Base-by-base conservation (phyloP, 2,329 filamentous ascomycete species). In the Ophiocordyceps robertsii region DNA sequence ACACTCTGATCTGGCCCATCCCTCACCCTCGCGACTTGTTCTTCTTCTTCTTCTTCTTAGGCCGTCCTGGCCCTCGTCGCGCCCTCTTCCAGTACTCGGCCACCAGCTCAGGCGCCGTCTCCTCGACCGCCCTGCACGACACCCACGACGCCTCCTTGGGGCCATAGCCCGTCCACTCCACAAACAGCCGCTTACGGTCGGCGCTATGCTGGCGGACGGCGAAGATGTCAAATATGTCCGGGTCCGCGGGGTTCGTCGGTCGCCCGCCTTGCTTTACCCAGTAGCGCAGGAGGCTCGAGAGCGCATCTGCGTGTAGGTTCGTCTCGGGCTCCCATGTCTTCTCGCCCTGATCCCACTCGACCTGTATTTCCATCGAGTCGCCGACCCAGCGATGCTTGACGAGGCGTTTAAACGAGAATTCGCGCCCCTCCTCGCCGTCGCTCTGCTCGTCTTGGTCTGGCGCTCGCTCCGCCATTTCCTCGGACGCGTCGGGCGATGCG, bases 151-250 rank as follows among this genome's bases (percentile, higher is more conserved):
- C 51, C 1, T 61, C 56, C 10, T 46, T 40, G 9, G 49, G 43
- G 3, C 50, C 51, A 35, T 55, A 63, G 11, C 61, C 61, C 5
- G 62, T 44, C 61, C 61, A 64, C 45, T 64, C 61, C 2, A 64
- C 59, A 9, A 54, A 45, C 29, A 63, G 46, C 17, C 49, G 49
- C 35, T 51, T 52, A 40, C 50, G 53, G 6, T 54, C 49, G 14
- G 47, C 49, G 11, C 50, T 53, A 43, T 63, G 61, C 29, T 55
- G 54, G 24, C 52, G 55, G 31, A 64, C 54, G 5, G 56, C 56
- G 39, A 56, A 57, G 5, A 62, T 56, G 29, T 56, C 54, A 44
- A 52, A 63, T 1, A 63, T 24, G 0, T 55, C 54, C 3, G 56
- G 46, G 31, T 60, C 49, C 9, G 41, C 7, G 1, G 59, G 58